These are phyloP conservation scores for Termitomyces sp. DNA, from an alignment of 768 basidiomycete genomes.

Conservation along the genomic window DNA sequence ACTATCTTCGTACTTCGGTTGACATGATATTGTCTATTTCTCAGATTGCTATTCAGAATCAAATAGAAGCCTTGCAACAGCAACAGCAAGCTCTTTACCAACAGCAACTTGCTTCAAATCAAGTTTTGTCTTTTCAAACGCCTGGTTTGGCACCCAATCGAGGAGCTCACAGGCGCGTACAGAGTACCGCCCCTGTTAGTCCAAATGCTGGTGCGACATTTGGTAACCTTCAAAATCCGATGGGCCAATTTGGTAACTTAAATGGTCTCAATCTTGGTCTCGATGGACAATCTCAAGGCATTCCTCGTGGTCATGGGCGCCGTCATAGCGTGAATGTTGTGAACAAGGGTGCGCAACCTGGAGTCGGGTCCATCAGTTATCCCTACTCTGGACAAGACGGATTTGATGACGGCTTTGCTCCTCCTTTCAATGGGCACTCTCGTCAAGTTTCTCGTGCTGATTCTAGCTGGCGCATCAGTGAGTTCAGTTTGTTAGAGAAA, in stretches of 20 bases:
- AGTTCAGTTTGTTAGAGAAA: slow-evolving; percentile 23
- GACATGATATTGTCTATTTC: not conserved
- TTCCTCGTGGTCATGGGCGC: slow-evolving; percentile 82
- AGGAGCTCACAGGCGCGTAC: slow-evolving; percentile 71
- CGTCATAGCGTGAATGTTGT: slow-evolving; percentile 91
- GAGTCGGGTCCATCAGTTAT: slow-evolving; percentile 43
- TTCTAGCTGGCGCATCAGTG: slow-evolving; percentile 87
- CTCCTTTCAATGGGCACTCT: slow-evolving; percentile 65
- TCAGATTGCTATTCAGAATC: slow-evolving; percentile 83
- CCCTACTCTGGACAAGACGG: slow-evolving; percentile 51
- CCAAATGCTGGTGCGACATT: slow-evolving; percentile 40
- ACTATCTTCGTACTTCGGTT: slow-evolving; percentile 1
- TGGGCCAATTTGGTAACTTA: slow-evolving; percentile 63
- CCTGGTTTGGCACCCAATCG: slow-evolving; percentile 66
- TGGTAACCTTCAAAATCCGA: slow-evolving; percentile 43
- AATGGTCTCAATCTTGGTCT: slow-evolving; percentile 48
- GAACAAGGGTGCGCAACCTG: slow-evolving; percentile 57
- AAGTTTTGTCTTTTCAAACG: slow-evolving; percentile 75
- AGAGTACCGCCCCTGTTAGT: slow-evolving; percentile 70
- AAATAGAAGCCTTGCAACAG: slow-evolving; percentile 86
- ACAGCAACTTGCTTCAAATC: slow-evolving; percentile 84
- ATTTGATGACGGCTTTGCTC: slow-evolving; percentile 78
- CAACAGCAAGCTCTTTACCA: slow-evolving; percentile 89
- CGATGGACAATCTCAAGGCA: slow-evolving; percentile 57
- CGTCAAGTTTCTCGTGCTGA: slow-evolving; percentile 72